Evolutionary conservation across 495 filamentous ascomycete genomes (phyloP), one percentile per base, ranked within the genome.

Genomic region (Aspergillus cristatus): DNA sequence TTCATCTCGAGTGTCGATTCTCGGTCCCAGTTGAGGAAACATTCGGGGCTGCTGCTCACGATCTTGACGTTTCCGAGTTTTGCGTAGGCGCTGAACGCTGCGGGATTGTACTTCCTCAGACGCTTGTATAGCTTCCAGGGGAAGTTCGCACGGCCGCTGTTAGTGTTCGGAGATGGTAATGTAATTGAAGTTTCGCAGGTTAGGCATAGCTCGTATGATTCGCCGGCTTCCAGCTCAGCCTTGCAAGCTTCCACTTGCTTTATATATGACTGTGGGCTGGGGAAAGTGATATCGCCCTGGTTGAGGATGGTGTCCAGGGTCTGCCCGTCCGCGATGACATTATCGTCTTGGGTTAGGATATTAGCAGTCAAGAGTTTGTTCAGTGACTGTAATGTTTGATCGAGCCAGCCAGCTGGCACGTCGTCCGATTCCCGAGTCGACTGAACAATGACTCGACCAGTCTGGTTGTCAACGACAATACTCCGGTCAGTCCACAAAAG

Each of bases 131-230:
- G 63, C 13, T 69, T 50, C 87, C 86, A 94, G 6, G 60, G 57
- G 33, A 66, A 68, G 7, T 45, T 14, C 11, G 43, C 18, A 7
- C 48, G 55, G 6, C 42, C 47, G 11, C 29, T 41, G n/a, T 55
- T 37, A 11, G 37, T 43, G n/a, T 34, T 11, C 7, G 47, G 36
- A 13, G 49, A 40, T 6, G 60, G 62, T 18, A 73, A 39, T n/a
- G 61, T 68, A 40, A 93, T 70, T 16, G 57, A 65, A 4, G 83
- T 86, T 48, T 85, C 77, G 16, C 76, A 76, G 0, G 87, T 95
- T 1, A 96, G 72, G 49, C 90, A 96, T 14, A 98, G 73, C 53
- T 98, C 91, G 60, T 98, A 98, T 2, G 88, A 93, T 34, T 94
- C 76, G 2, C 91, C 91, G 0, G 75, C 68, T 5, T 75, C 66